A percentile compares a stretch with the other conserved stretches of the same genome.
phyloP scores from a whole-genome alignment of 768 basidiomycete species.

The Candolleomyces aberdarensis region DNA sequence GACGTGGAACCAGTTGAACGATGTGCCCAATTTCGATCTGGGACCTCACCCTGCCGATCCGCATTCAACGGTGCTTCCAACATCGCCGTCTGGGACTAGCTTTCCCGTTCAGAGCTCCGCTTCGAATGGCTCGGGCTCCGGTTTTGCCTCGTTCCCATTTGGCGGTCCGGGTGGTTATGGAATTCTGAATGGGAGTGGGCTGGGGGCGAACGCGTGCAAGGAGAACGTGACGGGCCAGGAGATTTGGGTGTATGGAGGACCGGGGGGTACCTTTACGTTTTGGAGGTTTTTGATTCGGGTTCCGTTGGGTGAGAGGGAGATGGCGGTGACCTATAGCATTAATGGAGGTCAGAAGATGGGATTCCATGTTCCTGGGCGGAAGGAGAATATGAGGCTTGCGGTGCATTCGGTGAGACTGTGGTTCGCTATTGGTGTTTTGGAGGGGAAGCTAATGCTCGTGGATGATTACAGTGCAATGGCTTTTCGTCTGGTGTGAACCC shows the following conservation, averaged over 20 bases:
- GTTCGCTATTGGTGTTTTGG: background rate
- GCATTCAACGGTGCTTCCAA: conserved; percentile 43
- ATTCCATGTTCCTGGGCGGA: conserved; percentile 79
- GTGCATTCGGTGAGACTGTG: conserved; percentile 66
- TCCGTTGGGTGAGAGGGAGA: conserved; percentile 67
- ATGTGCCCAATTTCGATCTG: conserved; percentile 47
- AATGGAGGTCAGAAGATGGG: conserved; percentile 74
- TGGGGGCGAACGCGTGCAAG: conserved; percentile 33
- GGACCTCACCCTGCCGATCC: conserved; percentile 77
- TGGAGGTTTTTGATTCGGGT: conserved; percentile 91
- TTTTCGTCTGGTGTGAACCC: conserved; percentile 89
- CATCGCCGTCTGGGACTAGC: conserved; percentile 14
- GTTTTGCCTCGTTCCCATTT: conserved; percentile 1
- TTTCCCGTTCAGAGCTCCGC: conserved; percentile 10
- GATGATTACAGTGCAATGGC: conserved; percentile 73
- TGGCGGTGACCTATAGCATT: conserved; percentile 75
- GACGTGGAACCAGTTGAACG: conserved; percentile 13
- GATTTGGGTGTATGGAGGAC: conserved; percentile 64
- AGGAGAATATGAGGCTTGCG: conserved; percentile 90
- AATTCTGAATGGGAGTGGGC: conserved; percentile 11
- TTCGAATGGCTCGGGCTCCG: conserved; percentile 5
- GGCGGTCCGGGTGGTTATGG: conserved; percentile 17
- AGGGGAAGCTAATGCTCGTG: background rate
- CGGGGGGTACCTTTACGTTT: conserved; percentile 79
- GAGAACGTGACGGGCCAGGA: conserved; percentile 59